A percentile compares a stretch with the other conserved stretches of the same genome.
Evolutionary conservation across 495 filamentous ascomycete species (phyloP).

Genomic region (Geopyxis carbonaria): DNA sequence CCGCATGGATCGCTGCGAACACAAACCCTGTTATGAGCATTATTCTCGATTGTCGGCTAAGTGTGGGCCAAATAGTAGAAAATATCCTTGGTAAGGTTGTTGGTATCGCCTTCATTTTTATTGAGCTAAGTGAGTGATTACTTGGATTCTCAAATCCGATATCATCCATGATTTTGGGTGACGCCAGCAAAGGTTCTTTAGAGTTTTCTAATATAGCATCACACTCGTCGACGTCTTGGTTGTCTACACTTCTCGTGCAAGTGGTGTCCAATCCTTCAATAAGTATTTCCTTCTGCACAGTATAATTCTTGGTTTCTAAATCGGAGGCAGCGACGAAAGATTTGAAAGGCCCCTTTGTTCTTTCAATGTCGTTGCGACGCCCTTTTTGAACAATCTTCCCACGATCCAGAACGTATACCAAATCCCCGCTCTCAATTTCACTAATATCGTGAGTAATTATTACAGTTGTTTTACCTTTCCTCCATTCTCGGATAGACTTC

Average conservation of each 20-base stretch:
- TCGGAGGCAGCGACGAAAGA: constrained; percentile 14
- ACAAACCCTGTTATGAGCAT: constrained; percentile 44
- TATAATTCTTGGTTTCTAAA: too few species aligned
- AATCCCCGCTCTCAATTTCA: constrained; percentile 58
- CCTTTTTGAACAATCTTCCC: constrained; percentile 57
- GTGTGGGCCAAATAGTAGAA: constrained; percentile 50
- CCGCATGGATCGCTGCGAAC: constrained; percentile 45
- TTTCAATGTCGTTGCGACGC: constrained; percentile 29
- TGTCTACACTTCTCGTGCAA: too few species aligned
- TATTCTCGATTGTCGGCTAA: constrained; percentile 35
- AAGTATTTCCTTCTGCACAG: too few species aligned
- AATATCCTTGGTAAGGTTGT: too few species aligned
- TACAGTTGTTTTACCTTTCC: constrained; percentile 67
- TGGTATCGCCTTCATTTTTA: too few species aligned
- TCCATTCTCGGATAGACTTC: constrained; percentile 54
- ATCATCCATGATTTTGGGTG: too few species aligned
- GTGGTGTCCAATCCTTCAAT: too few species aligned
- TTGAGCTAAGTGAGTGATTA: too few species aligned
- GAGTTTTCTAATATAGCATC: too few species aligned
- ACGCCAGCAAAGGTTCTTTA: too few species aligned
- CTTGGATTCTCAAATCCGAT: too few species aligned
- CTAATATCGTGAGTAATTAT: constrained; percentile 84
- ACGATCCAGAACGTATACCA: constrained; percentile 62
- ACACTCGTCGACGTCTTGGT: too few species aligned
- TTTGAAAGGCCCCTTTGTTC: constrained; percentile 19